These are phyloP conservation scores for Solanum megistacrolobum DNA, from an alignment of 257 asterid genomes.

Conservation along the genomic window DNA sequence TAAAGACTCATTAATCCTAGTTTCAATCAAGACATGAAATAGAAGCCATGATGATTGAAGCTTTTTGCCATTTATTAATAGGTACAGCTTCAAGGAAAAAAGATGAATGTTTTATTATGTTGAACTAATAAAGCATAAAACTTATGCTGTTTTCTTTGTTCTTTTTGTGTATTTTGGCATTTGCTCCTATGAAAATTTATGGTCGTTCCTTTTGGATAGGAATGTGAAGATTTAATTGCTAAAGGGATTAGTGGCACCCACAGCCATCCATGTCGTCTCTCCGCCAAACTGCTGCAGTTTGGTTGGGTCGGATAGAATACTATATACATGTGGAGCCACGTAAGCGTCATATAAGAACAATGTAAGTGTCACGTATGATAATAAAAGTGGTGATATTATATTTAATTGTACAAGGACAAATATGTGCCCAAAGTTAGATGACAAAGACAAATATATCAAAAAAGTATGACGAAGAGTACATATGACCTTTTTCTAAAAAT, in stretches of 20 bases:
- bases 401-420: too few species aligned
- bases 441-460: too few species aligned
- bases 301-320: too few species aligned
- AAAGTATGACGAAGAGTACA: too few species aligned
- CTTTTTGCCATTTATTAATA: not conserved
- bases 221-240: slow-evolving; percentile 74
- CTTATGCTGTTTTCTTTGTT: not conserved
- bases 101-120: not conserved
- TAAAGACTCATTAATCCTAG: too few species aligned
- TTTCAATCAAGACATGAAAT: not conserved
- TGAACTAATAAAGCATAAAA: not conserved
- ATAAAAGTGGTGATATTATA: too few species aligned
- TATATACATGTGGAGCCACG: too few species aligned
- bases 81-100: not conserved
- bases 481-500: too few species aligned
- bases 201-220: slow-evolving; percentile 24
- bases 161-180: not conserved
- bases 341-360: too few species aligned
- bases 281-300: slow-evolving; percentile 41
- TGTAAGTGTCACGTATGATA: too few species aligned
- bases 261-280: slow-evolving; percentile 54
- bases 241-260: slow-evolving; percentile 58
- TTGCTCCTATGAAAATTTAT: not conserved
- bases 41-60: not conserved
- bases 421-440: too few species aligned